Conservation (phyloP, 345 rosid genomes). For the Clarkia xantiana region DNA sequence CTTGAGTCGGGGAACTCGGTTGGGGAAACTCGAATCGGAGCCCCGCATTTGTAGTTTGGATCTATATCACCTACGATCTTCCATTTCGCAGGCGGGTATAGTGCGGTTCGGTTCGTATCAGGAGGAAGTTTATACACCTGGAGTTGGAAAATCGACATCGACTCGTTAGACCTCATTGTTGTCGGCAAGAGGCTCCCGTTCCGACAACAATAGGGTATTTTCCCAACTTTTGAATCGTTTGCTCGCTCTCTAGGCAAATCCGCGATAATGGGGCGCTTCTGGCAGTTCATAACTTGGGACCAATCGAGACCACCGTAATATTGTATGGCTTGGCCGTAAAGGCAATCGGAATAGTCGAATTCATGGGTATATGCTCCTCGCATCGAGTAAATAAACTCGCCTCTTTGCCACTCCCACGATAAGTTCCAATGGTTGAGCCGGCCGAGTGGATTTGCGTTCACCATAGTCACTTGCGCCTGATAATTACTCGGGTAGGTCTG, state of each 20-base stretch:
- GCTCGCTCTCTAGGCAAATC: conserved; percentile 47
- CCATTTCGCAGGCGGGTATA: conserved; percentile 66
- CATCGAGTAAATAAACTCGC: conserved; percentile 73
- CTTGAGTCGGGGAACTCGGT: conserved; percentile 53
- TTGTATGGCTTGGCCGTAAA: conserved; percentile 50
- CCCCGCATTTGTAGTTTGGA: conserved; percentile 56
- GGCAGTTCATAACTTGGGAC: conserved; percentile 57
- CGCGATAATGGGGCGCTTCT: conserved; percentile 48
- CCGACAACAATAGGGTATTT: conserved; percentile 63
- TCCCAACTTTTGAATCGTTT: conserved; percentile 42
- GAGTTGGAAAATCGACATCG: conserved; percentile 56
- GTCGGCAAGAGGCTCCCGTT: conserved; percentile 64
- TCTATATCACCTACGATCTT: conserved; percentile 53
- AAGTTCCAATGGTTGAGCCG: conserved; percentile 82
- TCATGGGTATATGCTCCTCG: conserved; percentile 64
- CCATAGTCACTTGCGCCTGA: conserved; percentile 74
- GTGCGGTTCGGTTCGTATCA: conserved; percentile 37
- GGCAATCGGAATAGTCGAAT: conserved; percentile 36
- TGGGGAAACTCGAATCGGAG: conserved; percentile 59
- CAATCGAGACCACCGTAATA: conserved; percentile 46
- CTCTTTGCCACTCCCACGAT: conserved; percentile 87
- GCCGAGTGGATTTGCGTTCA: conserved; percentile 55
- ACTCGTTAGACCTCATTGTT: conserved; percentile 38
- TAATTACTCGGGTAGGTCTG: conserved; percentile 57
- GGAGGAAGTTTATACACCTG: conserved; percentile 82